phyloP scores from a whole-genome alignment of 2,329 filamentous ascomycete genomes.

The Epichloe brachyelytri region DNA sequence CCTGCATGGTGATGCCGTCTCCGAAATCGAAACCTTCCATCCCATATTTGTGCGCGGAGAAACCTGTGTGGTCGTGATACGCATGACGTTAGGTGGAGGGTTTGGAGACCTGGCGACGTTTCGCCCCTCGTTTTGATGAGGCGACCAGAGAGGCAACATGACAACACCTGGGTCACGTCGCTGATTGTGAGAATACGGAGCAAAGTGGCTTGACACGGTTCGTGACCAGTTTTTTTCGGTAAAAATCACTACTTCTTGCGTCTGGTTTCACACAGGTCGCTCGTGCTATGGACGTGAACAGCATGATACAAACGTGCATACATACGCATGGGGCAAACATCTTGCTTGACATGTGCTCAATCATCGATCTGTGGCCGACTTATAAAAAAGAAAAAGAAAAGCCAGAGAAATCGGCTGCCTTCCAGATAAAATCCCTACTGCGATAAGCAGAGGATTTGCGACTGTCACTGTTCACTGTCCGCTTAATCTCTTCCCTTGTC shows the following conservation, averaged over 20 bases:
- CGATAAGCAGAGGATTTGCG: background rate
- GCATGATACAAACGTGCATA: background rate
- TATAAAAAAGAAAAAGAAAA: background rate
- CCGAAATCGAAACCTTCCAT: background rate
- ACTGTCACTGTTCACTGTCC: background rate
- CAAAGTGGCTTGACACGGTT: no score
- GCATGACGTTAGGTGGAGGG: background rate
- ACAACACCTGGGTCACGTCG: no score
- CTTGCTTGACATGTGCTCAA: no score
- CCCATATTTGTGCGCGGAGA: no score
- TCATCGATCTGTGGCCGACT: background rate
- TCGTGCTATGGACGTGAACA: background rate
- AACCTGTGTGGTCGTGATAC: no score
- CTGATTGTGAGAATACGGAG: no score
- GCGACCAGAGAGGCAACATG: no score
- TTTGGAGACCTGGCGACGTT: no score
- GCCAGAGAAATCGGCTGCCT: background rate
- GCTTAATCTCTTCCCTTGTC: conserved; percentile 17
- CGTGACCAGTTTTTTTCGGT: no score
- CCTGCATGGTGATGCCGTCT: background rate
- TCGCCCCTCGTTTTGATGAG: no score
- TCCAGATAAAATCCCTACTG: background rate
- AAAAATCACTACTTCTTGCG: no score
- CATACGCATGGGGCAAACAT: no score
- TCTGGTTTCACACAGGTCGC: conserved; percentile 1